A percentile compares a stretch with the other conserved stretches of the same genome.
These are phyloP conservation scores for Pleurotus tuber-regium DNA, from an alignment of 768 basidiomycete species.

Conservation along the genomic window DNA sequence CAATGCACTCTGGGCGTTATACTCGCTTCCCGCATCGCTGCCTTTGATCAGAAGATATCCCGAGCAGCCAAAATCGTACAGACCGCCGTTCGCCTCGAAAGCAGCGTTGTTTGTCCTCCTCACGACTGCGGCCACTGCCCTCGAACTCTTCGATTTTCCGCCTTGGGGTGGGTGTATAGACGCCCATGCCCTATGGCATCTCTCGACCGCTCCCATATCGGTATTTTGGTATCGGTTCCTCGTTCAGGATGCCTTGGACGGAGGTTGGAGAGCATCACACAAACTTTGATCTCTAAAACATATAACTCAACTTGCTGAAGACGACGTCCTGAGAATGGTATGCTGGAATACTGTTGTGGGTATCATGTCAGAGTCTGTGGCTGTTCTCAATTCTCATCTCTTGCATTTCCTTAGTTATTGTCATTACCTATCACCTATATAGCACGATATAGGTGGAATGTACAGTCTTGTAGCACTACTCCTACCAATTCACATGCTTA, in stretches of 20 bases:
- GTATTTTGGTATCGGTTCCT: conserved; percentile 86
- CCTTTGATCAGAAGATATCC: conserved; percentile 55
- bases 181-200: conserved; percentile 93
- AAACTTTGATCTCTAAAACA: too few relatives aligned
- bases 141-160: conserved; percentile 93
- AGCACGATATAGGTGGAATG: too few relatives aligned
- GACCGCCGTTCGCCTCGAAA: conserved; percentile 52
- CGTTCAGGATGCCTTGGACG: conserved; percentile 66
- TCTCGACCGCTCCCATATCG: conserved; percentile 76
- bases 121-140: conserved; percentile 68
- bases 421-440: too few relatives aligned
- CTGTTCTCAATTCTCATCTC: too few relatives aligned
- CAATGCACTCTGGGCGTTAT: conserved; percentile 80
- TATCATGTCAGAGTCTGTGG: too few relatives aligned
- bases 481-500: too few relatives aligned
- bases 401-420: too few relatives aligned
- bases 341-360: too few relatives aligned
- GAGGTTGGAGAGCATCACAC: conserved; percentile 75
- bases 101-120: conserved; percentile 61
- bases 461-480: too few relatives aligned
- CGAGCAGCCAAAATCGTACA: conserved; percentile 49
- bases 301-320: too few relatives aligned
- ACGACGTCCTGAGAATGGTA: too few relatives aligned
- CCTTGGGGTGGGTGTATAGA: conserved; percentile 76
- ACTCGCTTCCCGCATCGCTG: conserved; percentile 52